A percentile compares a stretch with the other conserved stretches of the same genome.
Evolutionary conservation across 2,329 filamentous ascomycete genomes (phyloP).

Genomic region (Thielaviopsis populi): DNA sequence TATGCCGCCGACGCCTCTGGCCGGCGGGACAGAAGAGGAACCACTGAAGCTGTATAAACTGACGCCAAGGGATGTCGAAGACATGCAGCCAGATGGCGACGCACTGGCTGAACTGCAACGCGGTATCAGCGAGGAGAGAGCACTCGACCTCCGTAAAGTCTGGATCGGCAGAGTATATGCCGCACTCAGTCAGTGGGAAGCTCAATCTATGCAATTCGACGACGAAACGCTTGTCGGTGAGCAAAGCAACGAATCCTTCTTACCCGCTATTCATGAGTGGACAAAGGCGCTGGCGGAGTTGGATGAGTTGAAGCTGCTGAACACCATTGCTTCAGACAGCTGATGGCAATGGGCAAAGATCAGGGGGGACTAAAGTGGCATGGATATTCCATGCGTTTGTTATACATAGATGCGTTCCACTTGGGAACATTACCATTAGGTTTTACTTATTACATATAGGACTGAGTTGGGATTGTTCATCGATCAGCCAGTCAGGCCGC

Average conservation of each 20-base stretch:
- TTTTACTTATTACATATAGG: not conserved
- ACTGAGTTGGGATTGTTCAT: conserved; percentile 1
- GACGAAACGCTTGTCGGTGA: conserved; percentile 38
- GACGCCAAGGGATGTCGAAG: not conserved
- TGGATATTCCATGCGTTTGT: not conserved
- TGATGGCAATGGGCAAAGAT: not conserved
- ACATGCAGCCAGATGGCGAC: not conserved
- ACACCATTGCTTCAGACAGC: not conserved
- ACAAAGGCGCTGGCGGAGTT: conserved; percentile 53
- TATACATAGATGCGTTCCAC: conserved; percentile 18
- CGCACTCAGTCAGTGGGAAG: conserved; percentile 29
- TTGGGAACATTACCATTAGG: conserved; percentile 15
- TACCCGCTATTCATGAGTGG: conserved; percentile 53
- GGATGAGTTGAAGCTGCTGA: conserved; percentile 22
- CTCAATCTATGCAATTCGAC: conserved; percentile 31
- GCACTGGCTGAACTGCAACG: not conserved
- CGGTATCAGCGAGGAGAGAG: not conserved
- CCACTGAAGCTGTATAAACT: conserved; percentile 5
- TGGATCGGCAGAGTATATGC: not conserved
- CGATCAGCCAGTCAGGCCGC: not conserved
- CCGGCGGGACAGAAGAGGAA: not conserved
- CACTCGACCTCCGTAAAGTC: not conserved
- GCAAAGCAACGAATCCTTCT: conserved; percentile 51
- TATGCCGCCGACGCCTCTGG: not conserved
- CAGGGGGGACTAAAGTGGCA: not conserved